Evolutionary conservation across 2,329 filamentous ascomycete species (phyloP).

Genomic region (Paradendryphiella salina): DNA sequence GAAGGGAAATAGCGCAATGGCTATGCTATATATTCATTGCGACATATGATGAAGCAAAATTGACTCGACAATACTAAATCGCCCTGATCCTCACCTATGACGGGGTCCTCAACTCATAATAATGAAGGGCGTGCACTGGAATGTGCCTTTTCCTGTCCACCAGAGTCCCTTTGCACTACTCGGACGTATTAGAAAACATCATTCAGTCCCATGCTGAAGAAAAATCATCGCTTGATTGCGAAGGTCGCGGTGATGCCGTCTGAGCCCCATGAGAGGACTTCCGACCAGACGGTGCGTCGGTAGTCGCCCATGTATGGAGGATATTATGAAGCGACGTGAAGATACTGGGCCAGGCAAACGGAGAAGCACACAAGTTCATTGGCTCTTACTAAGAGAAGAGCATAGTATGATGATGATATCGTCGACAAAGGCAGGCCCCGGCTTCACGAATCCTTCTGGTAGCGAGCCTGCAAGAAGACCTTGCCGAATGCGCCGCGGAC

Average conservation of each 20-base stretch:
- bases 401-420: no score
- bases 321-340: not conserved
- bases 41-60: not conserved
- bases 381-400: no score
- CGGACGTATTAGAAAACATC: no score
- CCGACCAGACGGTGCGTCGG: not conserved
- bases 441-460: no score
- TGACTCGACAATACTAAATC: not conserved
- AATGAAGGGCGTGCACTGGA: not conserved
- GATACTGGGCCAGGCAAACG: not conserved
- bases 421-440: no score
- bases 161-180: not conserved
- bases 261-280: slow-evolving; percentile 2
- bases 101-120: not conserved
- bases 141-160: not conserved
- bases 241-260: not conserved
- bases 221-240: slow-evolving; percentile 7
- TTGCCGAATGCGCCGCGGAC: no score
- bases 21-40: no score
- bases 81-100: not conserved
- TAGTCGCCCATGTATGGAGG: not conserved
- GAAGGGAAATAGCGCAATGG: no score
- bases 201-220: no score
- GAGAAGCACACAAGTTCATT: no score
- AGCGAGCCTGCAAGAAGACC: no score